Percentiles rank a stretch among this genome's conserved stretches.
Evolutionary conservation across 2,329 filamentous ascomycete genomes (phyloP).

Genomic region (Aspergillus costaricaensis): DNA sequence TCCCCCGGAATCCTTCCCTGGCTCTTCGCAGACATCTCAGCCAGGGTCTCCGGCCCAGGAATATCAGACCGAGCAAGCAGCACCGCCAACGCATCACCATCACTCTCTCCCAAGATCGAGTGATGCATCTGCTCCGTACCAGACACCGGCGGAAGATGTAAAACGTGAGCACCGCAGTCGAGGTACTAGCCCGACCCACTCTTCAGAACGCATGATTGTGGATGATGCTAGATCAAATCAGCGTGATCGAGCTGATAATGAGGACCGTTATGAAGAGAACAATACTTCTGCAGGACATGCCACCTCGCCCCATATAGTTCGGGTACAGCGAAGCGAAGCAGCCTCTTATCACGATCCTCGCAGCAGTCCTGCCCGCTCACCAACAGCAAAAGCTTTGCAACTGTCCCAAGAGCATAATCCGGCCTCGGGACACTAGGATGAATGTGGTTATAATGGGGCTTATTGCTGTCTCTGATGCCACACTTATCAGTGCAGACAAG

Average conservation of each 20-base stretch:
- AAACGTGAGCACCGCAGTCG: neutral
- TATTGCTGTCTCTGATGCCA: neutral
- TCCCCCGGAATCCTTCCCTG: slow-evolving; percentile 39
- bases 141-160: neutral
- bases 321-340: neutral
- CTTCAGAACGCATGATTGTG: neutral
- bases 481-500: neutral
- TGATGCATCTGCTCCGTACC: slow-evolving; percentile 12
- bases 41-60: slow-evolving; percentile 37
- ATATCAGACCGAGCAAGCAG: neutral
- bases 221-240: neutral
- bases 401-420: neutral
- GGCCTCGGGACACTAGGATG: neutral
- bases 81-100: slow-evolving; percentile 5
- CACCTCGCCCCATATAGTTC: slow-evolving; percentile 2
- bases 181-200: neutral
- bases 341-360: neutral
- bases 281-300: neutral
- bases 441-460: neutral
- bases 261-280: slow-evolving; percentile 1
- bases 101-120: slow-evolving; percentile 7
- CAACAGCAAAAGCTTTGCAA: neutral
- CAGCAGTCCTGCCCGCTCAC: neutral
- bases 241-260: neutral
- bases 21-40: slow-evolving; percentile 7